These are phyloP conservation scores for Dipteronia sinensis DNA, from an alignment of 345 rosid species.

Conservation along the genomic window DNA sequence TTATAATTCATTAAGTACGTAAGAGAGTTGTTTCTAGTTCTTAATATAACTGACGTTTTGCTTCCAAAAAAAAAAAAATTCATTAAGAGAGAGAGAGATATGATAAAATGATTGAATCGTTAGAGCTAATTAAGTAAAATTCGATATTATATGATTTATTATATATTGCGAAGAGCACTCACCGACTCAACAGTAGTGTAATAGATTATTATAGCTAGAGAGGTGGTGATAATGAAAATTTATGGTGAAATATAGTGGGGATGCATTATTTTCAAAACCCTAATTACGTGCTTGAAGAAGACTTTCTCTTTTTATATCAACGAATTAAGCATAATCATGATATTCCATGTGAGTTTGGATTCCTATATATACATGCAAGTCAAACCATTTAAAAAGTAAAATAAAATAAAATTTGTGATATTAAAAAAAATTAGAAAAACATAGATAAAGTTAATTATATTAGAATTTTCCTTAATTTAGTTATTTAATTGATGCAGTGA, in stretches of 20 bases:
- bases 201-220: background rate
- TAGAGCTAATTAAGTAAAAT: background rate
- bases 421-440: too few species aligned
- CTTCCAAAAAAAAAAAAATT: background rate
- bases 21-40: too few species aligned
- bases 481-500: too few species aligned
- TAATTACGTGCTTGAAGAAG: background rate
- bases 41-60: too few species aligned
- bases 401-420: background rate
- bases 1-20: too few species aligned
- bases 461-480: too few species aligned
- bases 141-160: background rate
- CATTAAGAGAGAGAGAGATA: background rate
- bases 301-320: background rate
- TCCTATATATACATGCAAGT: background rate
- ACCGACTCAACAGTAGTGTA: background rate
- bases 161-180: background rate
- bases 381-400: background rate
- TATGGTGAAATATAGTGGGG: background rate
- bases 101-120: background rate
- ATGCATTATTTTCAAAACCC: background rate
- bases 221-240: background rate
- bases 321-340: background rate
- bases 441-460: background rate
- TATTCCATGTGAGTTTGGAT: background rate